Conservation (phyloP, 352 stramenopile genomes). For the Phytopythium cucurbitacearum region DNA sequence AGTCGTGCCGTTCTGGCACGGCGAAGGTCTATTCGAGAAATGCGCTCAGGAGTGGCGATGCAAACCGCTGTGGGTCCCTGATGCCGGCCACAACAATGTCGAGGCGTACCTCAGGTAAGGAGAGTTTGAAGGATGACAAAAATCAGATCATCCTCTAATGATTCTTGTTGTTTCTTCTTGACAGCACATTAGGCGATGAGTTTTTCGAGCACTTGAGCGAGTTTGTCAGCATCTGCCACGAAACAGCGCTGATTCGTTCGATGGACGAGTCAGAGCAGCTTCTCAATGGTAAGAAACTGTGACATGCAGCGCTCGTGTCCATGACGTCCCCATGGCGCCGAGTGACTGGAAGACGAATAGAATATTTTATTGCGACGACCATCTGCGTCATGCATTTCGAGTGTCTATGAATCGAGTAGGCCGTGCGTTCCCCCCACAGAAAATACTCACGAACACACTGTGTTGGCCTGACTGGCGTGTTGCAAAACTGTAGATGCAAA, state of each 20-base stretch:
- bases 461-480: no score
- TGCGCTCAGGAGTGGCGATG: conserved; percentile 91
- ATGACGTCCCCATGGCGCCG: no score
- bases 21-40: conserved; percentile 91
- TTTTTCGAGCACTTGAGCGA: conserved; percentile 81
- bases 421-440: no score
- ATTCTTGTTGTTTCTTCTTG: conserved; percentile 8
- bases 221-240: conserved; percentile 72
- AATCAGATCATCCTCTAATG: not conserved
- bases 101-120: conserved; percentile 91
- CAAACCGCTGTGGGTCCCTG: conserved; percentile 97
- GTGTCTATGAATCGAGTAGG: no score
- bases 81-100: conserved; percentile 98
- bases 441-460: no score
- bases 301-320: no score
- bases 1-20: conserved; percentile 98
- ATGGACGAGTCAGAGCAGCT: conserved; percentile 15
- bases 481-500: no score
- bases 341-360: no score
- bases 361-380: no score
- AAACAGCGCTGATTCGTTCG: conserved; percentile 45
- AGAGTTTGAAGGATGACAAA: no score
- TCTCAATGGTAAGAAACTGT: conserved; percentile 4
- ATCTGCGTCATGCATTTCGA: no score
- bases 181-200: conserved; percentile 57